Evolutionary conservation across 306 rosid genomes (phyloP), one percentile per base, ranked within the genome.

Genomic region (Citrullus mucosospermus): DNA sequence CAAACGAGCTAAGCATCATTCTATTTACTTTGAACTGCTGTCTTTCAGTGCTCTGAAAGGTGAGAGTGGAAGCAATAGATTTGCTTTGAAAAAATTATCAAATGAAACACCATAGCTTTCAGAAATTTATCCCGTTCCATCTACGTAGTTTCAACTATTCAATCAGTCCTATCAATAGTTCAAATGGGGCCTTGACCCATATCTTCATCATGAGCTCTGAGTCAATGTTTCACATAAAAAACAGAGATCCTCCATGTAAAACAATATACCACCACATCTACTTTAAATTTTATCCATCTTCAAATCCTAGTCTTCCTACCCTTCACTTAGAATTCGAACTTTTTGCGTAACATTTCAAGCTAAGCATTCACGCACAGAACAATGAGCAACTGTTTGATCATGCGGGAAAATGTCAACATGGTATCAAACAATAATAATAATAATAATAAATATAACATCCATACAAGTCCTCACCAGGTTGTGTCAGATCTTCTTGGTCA

Each of bases 351-450:
- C 3, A 28, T 71, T 71, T 48, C 59, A 18, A 18, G 53, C 79
- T 56, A 39, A 36, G 65, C 48, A 32, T 30, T 75, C 63, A 75
- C 22, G 38, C 5, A 39, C 53, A 25, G 67, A 61, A 53, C 72
- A 74, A 91, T 88, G 97, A 97, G 96, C 58, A 93, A 93, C 79
- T 88, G 93, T 80, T 77, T 91, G 79, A 90, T 79, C 70, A 48
- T 81, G 78, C 88, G 77, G 81, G 83, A 85, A 55, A 83, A 87
- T 30, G 34, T 85, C 7, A 86, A 88, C 51, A 92, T 76, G 84
- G 68, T 53, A 53, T 6, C 17, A 53, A 16, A 53, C 16, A 16
- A 53, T 15, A 53, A 46, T 46, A 46, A 46, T 4, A 46, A 46
- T 5, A 48, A 48, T 2, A 12, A 53, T 15, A 16, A 53, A 16